phyloP scores from a whole-genome alignment of 129 eudicot species.

The Deinandra increscens region DNA sequence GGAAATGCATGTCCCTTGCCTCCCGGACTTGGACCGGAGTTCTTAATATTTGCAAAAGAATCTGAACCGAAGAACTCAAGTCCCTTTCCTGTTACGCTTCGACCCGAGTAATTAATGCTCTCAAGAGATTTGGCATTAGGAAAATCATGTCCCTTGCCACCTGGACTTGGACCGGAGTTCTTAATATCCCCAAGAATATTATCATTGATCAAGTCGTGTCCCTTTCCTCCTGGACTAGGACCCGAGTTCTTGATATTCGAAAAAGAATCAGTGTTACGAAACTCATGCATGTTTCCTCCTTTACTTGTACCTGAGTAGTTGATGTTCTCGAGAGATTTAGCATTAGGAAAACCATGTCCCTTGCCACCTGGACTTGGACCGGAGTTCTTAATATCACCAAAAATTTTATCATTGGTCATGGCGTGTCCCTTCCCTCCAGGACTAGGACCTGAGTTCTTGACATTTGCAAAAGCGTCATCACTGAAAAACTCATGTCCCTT shows the following conservation, averaged over 20 bases:
- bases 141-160: constrained; percentile 35
- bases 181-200: constrained; percentile 33
- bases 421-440: constrained; percentile 19
- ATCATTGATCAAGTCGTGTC: constrained; percentile 22
- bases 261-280: not conserved
- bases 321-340: constrained; percentile 17
- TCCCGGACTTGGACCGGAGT: not conserved
- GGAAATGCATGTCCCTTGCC: constrained; percentile 20
- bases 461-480: not conserved
- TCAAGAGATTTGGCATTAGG: not conserved
- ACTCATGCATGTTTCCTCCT: constrained; percentile 14
- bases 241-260: constrained; percentile 6
- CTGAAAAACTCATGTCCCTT: not conserved
- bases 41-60: not conserved
- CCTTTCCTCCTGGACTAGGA: constrained; percentile 7
- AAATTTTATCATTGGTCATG: not conserved
- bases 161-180: constrained; percentile 39
- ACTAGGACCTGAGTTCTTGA: constrained; percentile 16
- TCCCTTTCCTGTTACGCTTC: constrained; percentile 8
- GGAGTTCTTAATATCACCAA: constrained; percentile 17
- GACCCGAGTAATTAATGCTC: constrained; percentile 30
- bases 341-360: constrained; percentile 1
- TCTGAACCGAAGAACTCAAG: not conserved
- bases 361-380: constrained; percentile 39
- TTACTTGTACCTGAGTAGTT: constrained; percentile 21